phyloP scores from a whole-genome alignment of 2,329 filamentous ascomycete species.

The Ceratocystis variospora region DNA sequence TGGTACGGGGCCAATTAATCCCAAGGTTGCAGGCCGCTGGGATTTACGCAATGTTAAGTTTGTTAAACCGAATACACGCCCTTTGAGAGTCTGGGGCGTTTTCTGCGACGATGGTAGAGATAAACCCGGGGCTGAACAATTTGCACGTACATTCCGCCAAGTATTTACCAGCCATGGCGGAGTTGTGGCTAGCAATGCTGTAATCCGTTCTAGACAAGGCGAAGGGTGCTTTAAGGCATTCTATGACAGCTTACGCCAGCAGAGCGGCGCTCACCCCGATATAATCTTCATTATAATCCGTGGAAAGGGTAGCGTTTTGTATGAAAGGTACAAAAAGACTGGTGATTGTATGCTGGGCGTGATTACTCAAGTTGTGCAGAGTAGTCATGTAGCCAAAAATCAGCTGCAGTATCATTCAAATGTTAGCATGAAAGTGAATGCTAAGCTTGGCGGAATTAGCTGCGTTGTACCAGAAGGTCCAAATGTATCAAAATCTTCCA shows the following conservation, averaged over 20 bases:
- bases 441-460: conserved; percentile 80
- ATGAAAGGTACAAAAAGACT: conserved; percentile 78
- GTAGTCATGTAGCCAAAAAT: conserved; percentile 57
- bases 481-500: not conserved
- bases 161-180: conserved; percentile 40
- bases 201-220: conserved; percentile 24
- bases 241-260: not conserved
- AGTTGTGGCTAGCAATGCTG: conserved; percentile 27
- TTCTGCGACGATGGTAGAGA: conserved; percentile 38
- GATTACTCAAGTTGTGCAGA: conserved; percentile 69
- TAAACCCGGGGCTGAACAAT: conserved; percentile 27
- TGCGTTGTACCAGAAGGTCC: conserved; percentile 31
- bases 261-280: not conserved
- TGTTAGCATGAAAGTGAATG: conserved; percentile 92
- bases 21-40: conserved; percentile 64
- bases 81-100: conserved; percentile 58
- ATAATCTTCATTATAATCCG: conserved; percentile 25
- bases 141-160: conserved; percentile 31
- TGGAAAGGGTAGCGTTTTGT: conserved; percentile 46
- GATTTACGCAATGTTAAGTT: conserved; percentile 62
- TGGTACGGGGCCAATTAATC: conserved; percentile 38
- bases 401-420: conserved; percentile 76
- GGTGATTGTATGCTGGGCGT: conserved; percentile 76
- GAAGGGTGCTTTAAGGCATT: not conserved
- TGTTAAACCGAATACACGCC: conserved; percentile 44